Conservation (phyloP, 2,329 filamentous ascomycete genomes). For the Phyllosticta citrichinensis region DNA sequence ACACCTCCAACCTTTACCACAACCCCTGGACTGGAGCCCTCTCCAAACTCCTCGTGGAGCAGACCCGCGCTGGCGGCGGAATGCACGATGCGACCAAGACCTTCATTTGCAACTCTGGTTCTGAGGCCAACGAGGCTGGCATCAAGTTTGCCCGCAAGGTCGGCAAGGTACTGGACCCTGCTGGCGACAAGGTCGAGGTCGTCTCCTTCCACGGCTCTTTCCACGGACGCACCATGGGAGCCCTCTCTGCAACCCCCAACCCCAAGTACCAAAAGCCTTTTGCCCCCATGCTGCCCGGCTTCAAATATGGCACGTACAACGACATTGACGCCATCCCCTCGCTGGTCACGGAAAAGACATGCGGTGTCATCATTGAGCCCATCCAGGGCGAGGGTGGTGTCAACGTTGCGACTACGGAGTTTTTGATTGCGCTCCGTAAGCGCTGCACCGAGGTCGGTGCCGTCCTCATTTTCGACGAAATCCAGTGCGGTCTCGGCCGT, state of each 20-base stretch:
- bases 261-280: constrained; percentile 97
- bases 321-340: constrained; percentile 61
- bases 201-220: constrained; percentile 89
- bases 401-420: constrained; percentile 71
- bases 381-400: constrained; percentile 97
- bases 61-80: constrained; percentile 66
- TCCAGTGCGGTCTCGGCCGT: constrained; percentile 83
- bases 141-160: constrained; percentile 95
- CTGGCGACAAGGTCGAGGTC: constrained; percentile 66
- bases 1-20: constrained; percentile 94
- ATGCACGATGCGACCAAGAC: constrained; percentile 74
- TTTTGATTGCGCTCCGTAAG: constrained; percentile 71
- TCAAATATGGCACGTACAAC: constrained; percentile 78
- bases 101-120: constrained; percentile 93
- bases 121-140: constrained; percentile 94
- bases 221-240: constrained; percentile 94
- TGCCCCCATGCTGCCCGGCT: constrained; percentile 88
- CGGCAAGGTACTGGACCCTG: constrained; percentile 64
- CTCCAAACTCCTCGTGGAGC: constrained; percentile 73
- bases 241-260: constrained; percentile 90
- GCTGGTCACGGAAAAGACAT: constrained; percentile 75
- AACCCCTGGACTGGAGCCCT: constrained; percentile 91
- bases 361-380: constrained; percentile 90
- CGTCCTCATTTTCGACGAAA: constrained; percentile 90
- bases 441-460: constrained; percentile 81